Evolutionary conservation across 2,329 filamentous ascomycete genomes (phyloP).

Genomic region (Thermothelomyces thermophilus): DNA sequence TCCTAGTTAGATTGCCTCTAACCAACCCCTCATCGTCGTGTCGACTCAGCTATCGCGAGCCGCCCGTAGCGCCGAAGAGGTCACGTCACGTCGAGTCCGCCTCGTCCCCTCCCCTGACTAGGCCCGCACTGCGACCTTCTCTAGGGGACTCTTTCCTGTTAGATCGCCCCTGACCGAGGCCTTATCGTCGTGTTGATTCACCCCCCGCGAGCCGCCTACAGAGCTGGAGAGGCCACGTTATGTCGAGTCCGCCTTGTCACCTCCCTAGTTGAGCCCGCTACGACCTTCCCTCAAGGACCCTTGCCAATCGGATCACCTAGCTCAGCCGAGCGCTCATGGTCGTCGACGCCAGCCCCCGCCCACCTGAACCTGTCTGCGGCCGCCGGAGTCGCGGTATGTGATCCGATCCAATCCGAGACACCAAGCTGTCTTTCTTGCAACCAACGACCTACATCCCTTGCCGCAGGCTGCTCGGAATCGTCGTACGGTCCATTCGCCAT

Average conservation of each 20-base stretch:
- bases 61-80: background rate
- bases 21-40: slow-evolving; percentile 1
- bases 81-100: background rate
- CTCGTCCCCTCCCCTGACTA: background rate
- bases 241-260: slow-evolving; percentile 1
- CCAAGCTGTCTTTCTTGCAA: slow-evolving; percentile 3
- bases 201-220: slow-evolving; percentile 1
- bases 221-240: background rate
- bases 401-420: slow-evolving; percentile 2
- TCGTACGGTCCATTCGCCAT: too few relatives aligned
- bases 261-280: slow-evolving; percentile 1
- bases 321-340: slow-evolving; percentile 6
- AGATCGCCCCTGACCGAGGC: slow-evolving; percentile 1
- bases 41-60: slow-evolving; percentile 1
- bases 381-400: background rate
- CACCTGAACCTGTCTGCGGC: slow-evolving; percentile 1
- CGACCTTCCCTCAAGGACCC: background rate
- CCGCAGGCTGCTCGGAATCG: too few relatives aligned
- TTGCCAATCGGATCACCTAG: slow-evolving; percentile 7
- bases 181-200: slow-evolving; percentile 1
- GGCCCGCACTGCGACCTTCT: background rate
- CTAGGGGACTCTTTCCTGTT: background rate
- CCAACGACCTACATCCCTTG: background rate
- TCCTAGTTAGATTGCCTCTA: background rate
- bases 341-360: slow-evolving; percentile 2